phyloP scores from a whole-genome alignment of 306 rosid genomes.

The Dryas octopetala region DNA sequence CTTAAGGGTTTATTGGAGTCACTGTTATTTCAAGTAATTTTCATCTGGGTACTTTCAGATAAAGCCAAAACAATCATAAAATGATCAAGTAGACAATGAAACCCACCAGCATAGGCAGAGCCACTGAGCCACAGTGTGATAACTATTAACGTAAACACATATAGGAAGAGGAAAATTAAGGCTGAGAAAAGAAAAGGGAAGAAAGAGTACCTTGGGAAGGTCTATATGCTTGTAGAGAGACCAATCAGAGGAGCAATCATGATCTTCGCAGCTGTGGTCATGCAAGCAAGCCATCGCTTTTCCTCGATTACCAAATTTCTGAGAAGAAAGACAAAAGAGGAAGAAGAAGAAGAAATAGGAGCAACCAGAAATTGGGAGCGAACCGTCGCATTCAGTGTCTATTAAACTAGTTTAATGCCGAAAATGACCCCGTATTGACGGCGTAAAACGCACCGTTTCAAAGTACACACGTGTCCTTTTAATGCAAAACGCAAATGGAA shows the following conservation, averaged over 20 bases:
- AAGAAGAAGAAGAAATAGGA: neutral
- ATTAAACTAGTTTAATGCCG: neutral
- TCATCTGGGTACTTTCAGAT: neutral
- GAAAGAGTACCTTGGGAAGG: conserved; percentile 61
- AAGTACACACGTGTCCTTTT: neutral
- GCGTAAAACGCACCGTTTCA: neutral
- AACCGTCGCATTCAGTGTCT: neutral
- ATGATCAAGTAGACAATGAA: neutral
- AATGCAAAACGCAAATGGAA: neutral
- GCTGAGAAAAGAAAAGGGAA: neutral
- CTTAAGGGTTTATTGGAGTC: neutral
- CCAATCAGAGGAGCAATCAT: conserved; percentile 90
- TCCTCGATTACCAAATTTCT: neutral
- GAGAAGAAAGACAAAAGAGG: neutral
- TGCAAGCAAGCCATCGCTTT: conserved; percentile 80
- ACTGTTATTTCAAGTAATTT: neutral
- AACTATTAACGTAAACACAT: neutral
- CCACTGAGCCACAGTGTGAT: neutral
- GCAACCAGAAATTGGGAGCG: neutral
- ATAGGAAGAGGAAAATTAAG: neutral
- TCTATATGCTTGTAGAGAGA: conserved; percentile 87
- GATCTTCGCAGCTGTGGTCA: conserved; percentile 94
- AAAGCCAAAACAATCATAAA: neutral
- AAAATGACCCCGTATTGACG: neutral
- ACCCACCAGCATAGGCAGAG: neutral